phyloP scores from a whole-genome alignment of 805 yeast genomes.

The Lipomyces oligophaga region DNA sequence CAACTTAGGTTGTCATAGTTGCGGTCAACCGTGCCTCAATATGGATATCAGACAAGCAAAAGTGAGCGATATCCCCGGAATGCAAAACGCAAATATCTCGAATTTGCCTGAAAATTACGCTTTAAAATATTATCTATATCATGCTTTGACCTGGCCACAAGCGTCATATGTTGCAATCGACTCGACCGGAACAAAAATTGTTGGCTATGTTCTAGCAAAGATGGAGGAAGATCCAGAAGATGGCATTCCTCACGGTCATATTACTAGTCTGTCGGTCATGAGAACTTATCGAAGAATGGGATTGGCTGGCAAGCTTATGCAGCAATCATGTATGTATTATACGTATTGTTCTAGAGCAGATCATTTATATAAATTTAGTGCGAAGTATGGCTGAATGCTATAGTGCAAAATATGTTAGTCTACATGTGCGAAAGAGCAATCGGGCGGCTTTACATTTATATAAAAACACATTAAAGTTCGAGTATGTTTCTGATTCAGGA shows the following conservation, averaged over 20 bases:
- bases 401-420: slow-evolving; percentile 74
- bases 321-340: slow-evolving; percentile 51
- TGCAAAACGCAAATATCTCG: slow-evolving; percentile 60
- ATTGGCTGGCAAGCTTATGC: slow-evolving; percentile 85
- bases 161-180: slow-evolving; percentile 85
- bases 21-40: too few relatives aligned
- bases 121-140: slow-evolving; percentile 89
- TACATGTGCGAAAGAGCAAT: slow-evolving; percentile 92
- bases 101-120: slow-evolving; percentile 82
- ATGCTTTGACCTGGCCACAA: slow-evolving; percentile 94
- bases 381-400: slow-evolving; percentile 78
- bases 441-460: slow-evolving; percentile 91
- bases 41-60: slow-evolving; percentile 87
- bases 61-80: slow-evolving; percentile 80
- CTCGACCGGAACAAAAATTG: slow-evolving; percentile 69
- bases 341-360: not conserved
- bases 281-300: slow-evolving; percentile 95
- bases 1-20: too few relatives aligned
- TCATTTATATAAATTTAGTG: slow-evolving; percentile 34
- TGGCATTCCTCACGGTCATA: slow-evolving; percentile 80
- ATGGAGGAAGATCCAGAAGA: slow-evolving; percentile 72
- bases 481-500: slow-evolving; percentile 34
- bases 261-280: slow-evolving; percentile 91
- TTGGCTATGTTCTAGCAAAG: slow-evolving; percentile 94
- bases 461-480: slow-evolving; percentile 77